Percentiles rank a stretch among this genome's conserved stretches.
These are phyloP conservation scores for Phytophthora vignae DNA, from an alignment of 352 stramenopile genomes.

Conservation along the genomic window DNA sequence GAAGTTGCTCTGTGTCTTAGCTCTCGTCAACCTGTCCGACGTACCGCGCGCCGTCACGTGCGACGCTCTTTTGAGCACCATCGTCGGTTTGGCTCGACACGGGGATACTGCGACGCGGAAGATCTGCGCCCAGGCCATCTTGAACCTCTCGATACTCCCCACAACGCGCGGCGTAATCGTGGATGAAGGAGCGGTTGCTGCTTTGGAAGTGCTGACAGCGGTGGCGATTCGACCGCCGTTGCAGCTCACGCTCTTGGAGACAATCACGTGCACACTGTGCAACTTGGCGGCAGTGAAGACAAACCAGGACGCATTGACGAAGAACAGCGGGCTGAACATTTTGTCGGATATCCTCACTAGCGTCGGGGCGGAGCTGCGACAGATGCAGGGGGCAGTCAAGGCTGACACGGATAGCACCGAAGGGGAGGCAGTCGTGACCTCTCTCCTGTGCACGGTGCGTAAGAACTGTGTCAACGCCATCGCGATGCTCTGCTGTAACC, in stretches of 20 bases:
- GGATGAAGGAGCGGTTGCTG: slow-evolving; percentile 73
- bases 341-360: slow-evolving; percentile 53
- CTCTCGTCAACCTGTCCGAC: slow-evolving; percentile 75
- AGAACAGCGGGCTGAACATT: slow-evolving; percentile 62
- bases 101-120: slow-evolving; percentile 36
- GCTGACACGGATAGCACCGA: slow-evolving; percentile 28
- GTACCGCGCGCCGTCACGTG: slow-evolving; percentile 79
- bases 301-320: slow-evolving; percentile 69
- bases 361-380: slow-evolving; percentile 38
- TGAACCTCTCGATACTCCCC: slow-evolving; percentile 84
- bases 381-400: slow-evolving; percentile 17
- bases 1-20: slow-evolving; percentile 66
- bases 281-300: slow-evolving; percentile 69
- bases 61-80: slow-evolving; percentile 66
- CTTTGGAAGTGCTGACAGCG: slow-evolving; percentile 55
- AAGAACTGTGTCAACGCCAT: slow-evolving; percentile 75
- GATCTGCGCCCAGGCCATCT: slow-evolving; percentile 62
- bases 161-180: slow-evolving; percentile 77
- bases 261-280: slow-evolving; percentile 60
- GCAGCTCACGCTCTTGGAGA: slow-evolving; percentile 52
- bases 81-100: slow-evolving; percentile 52
- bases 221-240: slow-evolving; percentile 32
- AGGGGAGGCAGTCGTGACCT: slow-evolving; percentile 20
- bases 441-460: slow-evolving; percentile 45
- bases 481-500: slow-evolving; percentile 79